These are phyloP conservation scores for Coccomyxa sp. DNA, from an alignment of 139 green algal genomes.

Conservation along the genomic window DNA sequence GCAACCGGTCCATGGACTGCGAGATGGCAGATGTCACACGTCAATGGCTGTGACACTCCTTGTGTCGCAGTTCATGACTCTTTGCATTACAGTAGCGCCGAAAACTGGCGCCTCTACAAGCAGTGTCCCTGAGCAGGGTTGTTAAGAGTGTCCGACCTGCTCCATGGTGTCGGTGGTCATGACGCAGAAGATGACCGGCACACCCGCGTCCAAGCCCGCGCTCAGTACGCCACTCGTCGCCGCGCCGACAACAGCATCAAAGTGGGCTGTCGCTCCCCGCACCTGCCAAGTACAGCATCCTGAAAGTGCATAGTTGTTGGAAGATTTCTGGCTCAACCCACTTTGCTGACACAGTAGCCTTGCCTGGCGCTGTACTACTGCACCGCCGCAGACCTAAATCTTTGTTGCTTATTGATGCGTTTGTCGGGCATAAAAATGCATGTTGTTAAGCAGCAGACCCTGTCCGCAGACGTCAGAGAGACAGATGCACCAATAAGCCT, in stretches of 20 bases:
- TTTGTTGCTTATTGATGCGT: no score
- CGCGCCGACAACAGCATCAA: constrained; percentile 87
- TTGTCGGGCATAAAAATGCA: no score
- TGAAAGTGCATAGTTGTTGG: background rate
- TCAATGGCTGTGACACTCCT: background rate
- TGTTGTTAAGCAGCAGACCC: no score
- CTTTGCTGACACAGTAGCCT: background rate
- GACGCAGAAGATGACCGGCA: constrained; percentile 94
- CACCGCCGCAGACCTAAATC: no score
- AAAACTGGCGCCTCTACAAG: background rate
- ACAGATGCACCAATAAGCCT: background rate
- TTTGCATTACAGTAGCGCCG: background rate
- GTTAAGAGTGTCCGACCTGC: no score
- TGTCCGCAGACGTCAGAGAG: no score
- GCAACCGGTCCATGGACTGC: no score
- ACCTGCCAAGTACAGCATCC: constrained; percentile 46
- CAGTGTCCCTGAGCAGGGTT: background rate
- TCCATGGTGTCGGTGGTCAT: constrained; percentile 93
- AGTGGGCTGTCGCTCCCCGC: constrained; percentile 91
- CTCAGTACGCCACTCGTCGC: constrained; percentile 75
- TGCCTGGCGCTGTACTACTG: no score
- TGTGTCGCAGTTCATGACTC: background rate
- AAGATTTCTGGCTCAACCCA: background rate
- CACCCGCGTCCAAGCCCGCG: constrained; percentile 63
- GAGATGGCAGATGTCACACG: background rate